Percentiles rank a stretch among this genome's conserved stretches.
Conservation (phyloP, 1,284 basidiomycete species). For the Rhodofomes roseus region DNA sequence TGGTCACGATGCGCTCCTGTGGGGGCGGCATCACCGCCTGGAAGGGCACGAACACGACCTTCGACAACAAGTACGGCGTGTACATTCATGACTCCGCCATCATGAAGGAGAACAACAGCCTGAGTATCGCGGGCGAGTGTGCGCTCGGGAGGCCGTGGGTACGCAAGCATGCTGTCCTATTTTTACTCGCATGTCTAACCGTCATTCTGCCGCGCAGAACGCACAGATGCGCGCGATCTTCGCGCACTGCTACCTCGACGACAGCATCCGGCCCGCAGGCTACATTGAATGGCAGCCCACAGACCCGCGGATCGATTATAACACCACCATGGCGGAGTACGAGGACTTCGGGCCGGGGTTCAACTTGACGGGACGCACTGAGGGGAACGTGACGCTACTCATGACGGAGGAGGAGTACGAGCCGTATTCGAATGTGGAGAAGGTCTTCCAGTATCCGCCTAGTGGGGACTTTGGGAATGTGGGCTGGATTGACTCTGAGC, state of each 20-base stretch:
- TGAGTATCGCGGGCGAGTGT: conserved; percentile 1
- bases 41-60: conserved; percentile 8
- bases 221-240: conserved; percentile 3
- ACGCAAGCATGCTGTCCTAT: not conserved
- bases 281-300: conserved; percentile 4
- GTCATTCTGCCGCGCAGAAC: not conserved
- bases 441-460: conserved; percentile 3
- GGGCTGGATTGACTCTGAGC: conserved; percentile 1
- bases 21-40: conserved; percentile 6
- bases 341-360: conserved; percentile 1
- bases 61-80: conserved; percentile 6
- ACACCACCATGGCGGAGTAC: conserved; percentile 7
- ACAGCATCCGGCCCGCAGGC: conserved; percentile 1
- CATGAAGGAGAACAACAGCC: not conserved
- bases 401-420: conserved; percentile 5
- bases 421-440: not conserved
- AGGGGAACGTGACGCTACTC: not conserved
- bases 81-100: conserved; percentile 4
- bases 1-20: conserved; percentile 4
- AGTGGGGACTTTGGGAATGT: not conserved
- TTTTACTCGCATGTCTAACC: not conserved
- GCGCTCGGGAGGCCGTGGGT: conserved; percentile 6
- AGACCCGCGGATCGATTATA: conserved; percentile 2
- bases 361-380: conserved; percentile 3
- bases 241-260: conserved; percentile 3